These are phyloP conservation scores for Pseudocercospora crystallina DNA, from an alignment of 2,329 filamentous ascomycete species.

Conservation along the genomic window DNA sequence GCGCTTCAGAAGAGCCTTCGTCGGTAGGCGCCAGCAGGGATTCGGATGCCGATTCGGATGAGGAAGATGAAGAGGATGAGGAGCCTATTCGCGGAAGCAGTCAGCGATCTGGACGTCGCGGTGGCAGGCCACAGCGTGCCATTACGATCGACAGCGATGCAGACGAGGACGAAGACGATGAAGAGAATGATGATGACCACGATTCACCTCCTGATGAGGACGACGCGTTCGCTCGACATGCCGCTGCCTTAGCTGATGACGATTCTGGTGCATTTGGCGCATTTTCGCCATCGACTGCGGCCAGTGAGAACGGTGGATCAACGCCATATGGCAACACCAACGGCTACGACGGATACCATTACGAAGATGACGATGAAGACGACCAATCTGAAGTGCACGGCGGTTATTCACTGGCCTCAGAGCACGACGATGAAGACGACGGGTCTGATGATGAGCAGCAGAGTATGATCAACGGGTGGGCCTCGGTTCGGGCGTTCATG, in stretches of 20 bases:
- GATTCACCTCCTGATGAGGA: slow-evolving; percentile 11
- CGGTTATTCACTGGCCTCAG: background rate
- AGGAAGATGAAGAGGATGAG: slow-evolving; percentile 19
- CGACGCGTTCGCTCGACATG: slow-evolving; percentile 3
- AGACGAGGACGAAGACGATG: slow-evolving; percentile 12
- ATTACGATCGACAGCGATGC: slow-evolving; percentile 16
- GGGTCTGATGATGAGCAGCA: slow-evolving; percentile 18
- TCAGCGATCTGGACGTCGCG: slow-evolving; percentile 6
- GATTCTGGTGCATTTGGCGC: background rate
- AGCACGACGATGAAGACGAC: slow-evolving; percentile 13
- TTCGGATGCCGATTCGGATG: slow-evolving; percentile 16
- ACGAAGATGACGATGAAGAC: slow-evolving; percentile 7
- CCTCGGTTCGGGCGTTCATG: slow-evolving; percentile 9
- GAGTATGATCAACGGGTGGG: slow-evolving; percentile 29
- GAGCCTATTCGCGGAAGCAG: slow-evolving; percentile 11
- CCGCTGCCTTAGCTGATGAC: slow-evolving; percentile 4
- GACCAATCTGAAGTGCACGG: background rate
- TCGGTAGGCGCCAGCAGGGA: slow-evolving; percentile 14
- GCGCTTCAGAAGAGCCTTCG: slow-evolving; percentile 4
- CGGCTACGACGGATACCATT: background rate
- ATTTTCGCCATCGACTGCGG: no score
- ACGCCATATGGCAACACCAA: background rate
- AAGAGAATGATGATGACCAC: background rate
- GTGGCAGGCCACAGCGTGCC: slow-evolving; percentile 4
- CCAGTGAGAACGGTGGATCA: no score